These are phyloP conservation scores for Boletus sensibilis DNA, from an alignment of 768 basidiomycete species.

Conservation along the genomic window DNA sequence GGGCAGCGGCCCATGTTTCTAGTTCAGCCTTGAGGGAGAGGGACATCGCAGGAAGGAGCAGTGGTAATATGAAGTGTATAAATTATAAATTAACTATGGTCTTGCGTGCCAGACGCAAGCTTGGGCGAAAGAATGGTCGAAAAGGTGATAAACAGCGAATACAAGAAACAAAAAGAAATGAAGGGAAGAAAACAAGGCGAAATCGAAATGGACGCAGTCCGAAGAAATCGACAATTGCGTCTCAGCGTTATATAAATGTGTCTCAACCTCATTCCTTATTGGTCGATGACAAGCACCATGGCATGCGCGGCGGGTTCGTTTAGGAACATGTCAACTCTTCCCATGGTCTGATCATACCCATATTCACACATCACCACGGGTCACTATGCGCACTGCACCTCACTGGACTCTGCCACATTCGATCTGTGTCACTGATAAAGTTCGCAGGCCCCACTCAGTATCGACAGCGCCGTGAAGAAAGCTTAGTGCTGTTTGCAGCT, in stretches of 20 bases:
- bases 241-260: constrained; percentile 2
- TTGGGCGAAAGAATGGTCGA: constrained; percentile 12
- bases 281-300: background rate
- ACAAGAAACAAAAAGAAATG: background rate
- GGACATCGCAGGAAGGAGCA: constrained; percentile 24
- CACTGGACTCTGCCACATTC: background rate
- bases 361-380: background rate
- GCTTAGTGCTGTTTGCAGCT: background rate
- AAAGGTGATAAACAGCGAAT: background rate
- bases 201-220: constrained; percentile 24
- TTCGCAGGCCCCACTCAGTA: background rate
- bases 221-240: background rate
- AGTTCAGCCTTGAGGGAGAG: constrained; percentile 70
- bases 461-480: background rate
- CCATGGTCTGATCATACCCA: background rate
- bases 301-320: background rate
- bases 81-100: background rate
- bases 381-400: constrained; percentile 5
- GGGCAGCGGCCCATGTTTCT: constrained; percentile 83
- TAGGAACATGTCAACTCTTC: background rate
- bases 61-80: background rate
- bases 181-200: background rate
- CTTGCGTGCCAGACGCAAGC: constrained; percentile 30
- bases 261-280: background rate
- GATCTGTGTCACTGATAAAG: background rate